Conservation (phyloP, 2,329 filamentous ascomycete genomes). For the Alternaria triticina region DNA sequence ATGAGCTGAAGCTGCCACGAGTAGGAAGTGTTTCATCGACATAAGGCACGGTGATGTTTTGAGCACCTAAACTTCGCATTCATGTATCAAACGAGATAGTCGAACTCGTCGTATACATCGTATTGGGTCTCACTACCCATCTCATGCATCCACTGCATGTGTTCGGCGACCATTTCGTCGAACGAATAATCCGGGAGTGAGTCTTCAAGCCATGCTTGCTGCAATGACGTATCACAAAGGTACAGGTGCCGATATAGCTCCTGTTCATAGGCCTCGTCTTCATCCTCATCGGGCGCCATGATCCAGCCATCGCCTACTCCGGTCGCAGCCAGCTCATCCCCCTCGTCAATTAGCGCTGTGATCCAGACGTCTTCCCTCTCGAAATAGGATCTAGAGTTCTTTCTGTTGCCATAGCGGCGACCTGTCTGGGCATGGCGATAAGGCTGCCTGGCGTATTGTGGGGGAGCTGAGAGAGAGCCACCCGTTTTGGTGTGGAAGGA, state of each 20-base stretch:
- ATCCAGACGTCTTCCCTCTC: not conserved
- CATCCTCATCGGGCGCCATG: not conserved
- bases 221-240: not conserved
- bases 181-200: not conserved
- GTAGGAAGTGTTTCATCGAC: not conserved
- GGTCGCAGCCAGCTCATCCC: not conserved
- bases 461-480: constrained; percentile 4
- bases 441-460: constrained; percentile 3
- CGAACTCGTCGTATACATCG: not conserved
- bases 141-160: constrained; percentile 15
- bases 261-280: not conserved
- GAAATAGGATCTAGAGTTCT: not conserved
- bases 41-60: not conserved
- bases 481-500: not conserved
- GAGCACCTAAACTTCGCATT: not conserved
- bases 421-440: not conserved
- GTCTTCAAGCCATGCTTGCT: not conserved
- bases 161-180: constrained; percentile 2
- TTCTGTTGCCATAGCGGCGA: not conserved
- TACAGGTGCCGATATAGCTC: not conserved
- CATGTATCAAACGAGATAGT: not conserved
- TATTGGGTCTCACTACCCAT: not conserved
- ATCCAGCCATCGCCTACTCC: not conserved
- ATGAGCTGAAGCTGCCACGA: not conserved
- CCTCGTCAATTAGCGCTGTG: not conserved